Conservation (phyloP, 2,329 filamentous ascomycete genomes). For the Rhytidhysteron rufulum region DNA sequence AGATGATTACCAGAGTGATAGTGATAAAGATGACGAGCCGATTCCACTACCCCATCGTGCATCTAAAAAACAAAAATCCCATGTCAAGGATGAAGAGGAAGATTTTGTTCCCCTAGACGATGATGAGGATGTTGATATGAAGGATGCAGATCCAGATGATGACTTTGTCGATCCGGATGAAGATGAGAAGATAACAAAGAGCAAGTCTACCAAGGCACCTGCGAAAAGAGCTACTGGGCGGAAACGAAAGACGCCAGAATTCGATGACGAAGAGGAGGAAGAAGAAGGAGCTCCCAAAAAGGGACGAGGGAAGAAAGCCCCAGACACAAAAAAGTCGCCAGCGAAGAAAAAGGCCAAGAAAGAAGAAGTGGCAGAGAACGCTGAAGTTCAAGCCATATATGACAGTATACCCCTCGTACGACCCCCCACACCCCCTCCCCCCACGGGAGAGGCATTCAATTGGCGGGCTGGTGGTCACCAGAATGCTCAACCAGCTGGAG, state of each 20-base stretch:
- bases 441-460: slow-evolving; percentile 66
- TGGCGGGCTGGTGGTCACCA: slow-evolving; percentile 61
- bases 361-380: slow-evolving; percentile 61
- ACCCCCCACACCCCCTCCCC: slow-evolving; percentile 77
- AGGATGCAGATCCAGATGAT: slow-evolving; percentile 44
- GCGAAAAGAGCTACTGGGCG: slow-evolving; percentile 30
- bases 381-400: slow-evolving; percentile 76
- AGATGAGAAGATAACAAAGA: slow-evolving; percentile 37
- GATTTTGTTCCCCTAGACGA: slow-evolving; percentile 38
- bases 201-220: slow-evolving; percentile 35
- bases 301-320: slow-evolving; percentile 34
- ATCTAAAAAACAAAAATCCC: slow-evolving; percentile 38
- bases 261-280: slow-evolving; percentile 51
- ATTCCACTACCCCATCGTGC: slow-evolving; percentile 28
- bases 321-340: slow-evolving; percentile 44
- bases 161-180: slow-evolving; percentile 45
- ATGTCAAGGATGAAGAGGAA: slow-evolving; percentile 40
- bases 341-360: slow-evolving; percentile 60
- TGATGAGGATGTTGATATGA: slow-evolving; percentile 52
- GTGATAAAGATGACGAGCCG: slow-evolving; percentile 24
- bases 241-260: slow-evolving; percentile 57
- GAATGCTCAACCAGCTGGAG: slow-evolving; percentile 60
- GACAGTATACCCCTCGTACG: slow-evolving; percentile 80
- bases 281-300: slow-evolving; percentile 57
- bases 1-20: slow-evolving; percentile 63